Evolutionary conservation across 2,329 filamentous ascomycete genomes (phyloP).

Genomic region (Fusarium robinianum): DNA sequence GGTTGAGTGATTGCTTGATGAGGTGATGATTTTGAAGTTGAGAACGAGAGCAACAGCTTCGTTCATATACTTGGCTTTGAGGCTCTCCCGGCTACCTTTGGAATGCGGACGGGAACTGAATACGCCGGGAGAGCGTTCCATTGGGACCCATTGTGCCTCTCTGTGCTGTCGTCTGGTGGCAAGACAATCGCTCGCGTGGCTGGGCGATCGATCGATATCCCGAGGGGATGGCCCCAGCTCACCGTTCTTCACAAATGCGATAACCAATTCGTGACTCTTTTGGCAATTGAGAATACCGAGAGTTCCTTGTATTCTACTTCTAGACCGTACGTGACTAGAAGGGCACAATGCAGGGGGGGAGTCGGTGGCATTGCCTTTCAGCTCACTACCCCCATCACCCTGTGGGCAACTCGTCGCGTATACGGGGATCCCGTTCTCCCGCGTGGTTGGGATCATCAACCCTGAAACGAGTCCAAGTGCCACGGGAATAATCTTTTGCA

Average conservation of each 20-base stretch:
- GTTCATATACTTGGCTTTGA: conserved; percentile 25
- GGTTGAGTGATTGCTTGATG: not conserved
- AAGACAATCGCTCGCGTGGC: conserved; percentile 20
- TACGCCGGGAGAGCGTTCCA: not conserved
- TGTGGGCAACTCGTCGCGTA: not conserved
- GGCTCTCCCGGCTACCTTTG: conserved; percentile 8
- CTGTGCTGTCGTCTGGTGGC: conserved; percentile 21
- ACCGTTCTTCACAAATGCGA: not conserved
- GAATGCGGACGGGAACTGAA: conserved; percentile 14
- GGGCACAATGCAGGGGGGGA: conserved; percentile 14
- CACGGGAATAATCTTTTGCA: not conserved
- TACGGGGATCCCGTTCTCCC: not conserved
- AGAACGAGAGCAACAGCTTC: not conserved
- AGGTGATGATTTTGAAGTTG: conserved; percentile 2
- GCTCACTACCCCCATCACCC: not conserved
- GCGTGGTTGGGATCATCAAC: conserved; percentile 5
- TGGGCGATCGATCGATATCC: conserved; percentile 6
- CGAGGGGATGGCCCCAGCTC: not conserved
- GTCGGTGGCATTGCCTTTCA: not conserved
- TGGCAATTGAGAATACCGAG: conserved; percentile 15
- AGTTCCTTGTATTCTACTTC: not conserved
- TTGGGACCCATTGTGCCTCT: conserved; percentile 2
- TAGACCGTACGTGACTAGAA: conserved; percentile 12
- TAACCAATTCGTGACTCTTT: conserved; percentile 6
- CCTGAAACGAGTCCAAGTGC: conserved; percentile 9